These are phyloP conservation scores for Phellinidium pouzarii DNA, from an alignment of 1,284 basidiomycete genomes.

Conservation along the genomic window DNA sequence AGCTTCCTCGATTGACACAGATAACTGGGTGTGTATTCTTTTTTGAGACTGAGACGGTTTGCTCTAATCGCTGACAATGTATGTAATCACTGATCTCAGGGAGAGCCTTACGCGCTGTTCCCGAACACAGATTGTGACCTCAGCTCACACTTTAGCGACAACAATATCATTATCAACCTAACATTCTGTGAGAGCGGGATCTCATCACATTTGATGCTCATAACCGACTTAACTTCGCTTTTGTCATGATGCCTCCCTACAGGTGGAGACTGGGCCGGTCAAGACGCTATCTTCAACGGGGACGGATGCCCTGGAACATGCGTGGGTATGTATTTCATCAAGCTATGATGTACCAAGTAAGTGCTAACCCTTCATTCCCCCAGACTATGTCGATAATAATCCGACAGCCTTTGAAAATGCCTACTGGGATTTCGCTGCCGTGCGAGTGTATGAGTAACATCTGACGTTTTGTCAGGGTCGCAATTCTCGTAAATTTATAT, in stretches of 20 bases:
- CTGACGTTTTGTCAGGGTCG: too few species aligned
- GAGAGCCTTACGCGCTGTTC: conserved; percentile 50
- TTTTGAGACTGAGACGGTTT: too few species aligned
- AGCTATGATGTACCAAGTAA: not conserved
- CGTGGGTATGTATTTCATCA: conserved; percentile 1
- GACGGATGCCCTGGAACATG: conserved; percentile 12
- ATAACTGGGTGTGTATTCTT: conserved; percentile 35
- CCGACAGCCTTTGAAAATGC: not conserved
- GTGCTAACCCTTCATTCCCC: not conserved
- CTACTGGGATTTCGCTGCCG: not conserved
- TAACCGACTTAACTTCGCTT: not conserved
- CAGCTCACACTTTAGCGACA: conserved; percentile 42
- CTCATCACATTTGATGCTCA: not conserved
- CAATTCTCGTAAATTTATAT: too few species aligned
- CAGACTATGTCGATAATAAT: not conserved
- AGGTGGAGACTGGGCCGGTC: conserved; percentile 20
- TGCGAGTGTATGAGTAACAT: not conserved
- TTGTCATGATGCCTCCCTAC: not conserved
- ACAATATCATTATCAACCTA: conserved; percentile 58
- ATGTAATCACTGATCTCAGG: conserved; percentile 25
- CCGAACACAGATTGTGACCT: conserved; percentile 48
- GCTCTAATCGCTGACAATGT: too few species aligned
- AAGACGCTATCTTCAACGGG: not conserved
- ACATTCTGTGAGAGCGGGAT: conserved; percentile 35
- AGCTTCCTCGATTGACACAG: conserved; percentile 31